Evolutionary conservation across 176 grass and related monocot genomes (phyloP).

Genomic region (Luzula sylvatica): DNA sequence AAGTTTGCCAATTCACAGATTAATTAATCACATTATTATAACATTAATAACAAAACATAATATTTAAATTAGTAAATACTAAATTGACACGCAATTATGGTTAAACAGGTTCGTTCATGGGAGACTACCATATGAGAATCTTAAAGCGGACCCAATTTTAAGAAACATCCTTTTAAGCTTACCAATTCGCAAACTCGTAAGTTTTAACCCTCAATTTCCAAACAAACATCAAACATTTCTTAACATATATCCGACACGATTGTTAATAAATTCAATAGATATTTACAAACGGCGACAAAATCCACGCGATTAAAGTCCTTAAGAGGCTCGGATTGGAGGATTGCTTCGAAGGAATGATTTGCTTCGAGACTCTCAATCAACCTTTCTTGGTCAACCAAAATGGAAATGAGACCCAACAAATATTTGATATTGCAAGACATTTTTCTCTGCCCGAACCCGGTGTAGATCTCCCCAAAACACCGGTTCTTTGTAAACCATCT

Average conservation of each 20-base stretch:
- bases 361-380: conserved; percentile 75
- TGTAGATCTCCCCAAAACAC: conserved; percentile 48
- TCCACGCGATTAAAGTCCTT: conserved; percentile 54
- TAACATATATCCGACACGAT: too few species aligned
- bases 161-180: conserved; percentile 65
- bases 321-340: conserved; percentile 80
- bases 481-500: conserved; percentile 69
- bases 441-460: conserved; percentile 36
- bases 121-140: conserved; percentile 56
- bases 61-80: too few species aligned
- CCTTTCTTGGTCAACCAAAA: not conserved
- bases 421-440: conserved; percentile 64
- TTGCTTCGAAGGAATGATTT: conserved; percentile 74
- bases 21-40: not conserved
- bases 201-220: not conserved
- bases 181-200: conserved; percentile 76
- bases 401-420: conserved; percentile 7
- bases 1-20: conserved; percentile 27
- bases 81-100: conserved; percentile 7
- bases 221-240: not conserved
- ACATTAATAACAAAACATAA: not conserved
- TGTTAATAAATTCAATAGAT: conserved; percentile 27
- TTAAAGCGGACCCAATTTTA: conserved; percentile 65
- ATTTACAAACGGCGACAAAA: conserved; percentile 75
- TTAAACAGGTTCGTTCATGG: conserved; percentile 80